phyloP scores from a whole-genome alignment of 1,284 basidiomycete genomes.

The Cryptococcus sp. region DNA sequence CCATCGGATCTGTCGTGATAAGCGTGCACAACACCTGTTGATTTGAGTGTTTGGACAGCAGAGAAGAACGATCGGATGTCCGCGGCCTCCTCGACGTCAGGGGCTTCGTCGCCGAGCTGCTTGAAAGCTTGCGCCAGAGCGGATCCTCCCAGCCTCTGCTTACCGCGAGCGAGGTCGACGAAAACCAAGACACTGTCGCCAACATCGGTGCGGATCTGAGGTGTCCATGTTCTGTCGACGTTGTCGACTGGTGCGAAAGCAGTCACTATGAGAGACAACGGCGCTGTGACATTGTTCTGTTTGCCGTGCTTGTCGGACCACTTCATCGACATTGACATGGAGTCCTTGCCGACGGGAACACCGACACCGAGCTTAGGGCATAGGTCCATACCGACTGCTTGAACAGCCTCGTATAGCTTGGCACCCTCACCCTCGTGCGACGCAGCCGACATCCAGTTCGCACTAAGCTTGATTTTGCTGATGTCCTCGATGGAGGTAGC shows the following conservation, averaged over 20 bases:
- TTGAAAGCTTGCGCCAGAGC: slow-evolving; percentile 94
- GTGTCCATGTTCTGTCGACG: slow-evolving; percentile 86
- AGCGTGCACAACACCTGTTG: slow-evolving; percentile 71
- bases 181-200: slow-evolving; percentile 74
- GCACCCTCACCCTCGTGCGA: slow-evolving; percentile 88
- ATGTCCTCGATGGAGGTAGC: slow-evolving; percentile 77
- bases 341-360: slow-evolving; percentile 98
- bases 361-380: slow-evolving; percentile 93
- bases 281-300: slow-evolving; percentile 81
- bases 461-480: slow-evolving; percentile 83
- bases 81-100: slow-evolving; percentile 80
- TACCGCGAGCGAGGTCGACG: slow-evolving; percentile 83
- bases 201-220: slow-evolving; percentile 71
- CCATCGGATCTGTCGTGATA: slow-evolving; percentile 99
- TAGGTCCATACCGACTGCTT: slow-evolving; percentile 88
- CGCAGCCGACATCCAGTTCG: slow-evolving; percentile 99
- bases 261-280: slow-evolving; percentile 89
- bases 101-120: slow-evolving; percentile 81
- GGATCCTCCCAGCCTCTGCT: slow-evolving; percentile 88
- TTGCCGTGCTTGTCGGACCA: slow-evolving; percentile 69
- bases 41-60: slow-evolving; percentile 70
- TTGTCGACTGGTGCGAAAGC: slow-evolving; percentile 88
- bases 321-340: slow-evolving; percentile 99
- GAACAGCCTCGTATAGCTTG: slow-evolving; percentile 87
- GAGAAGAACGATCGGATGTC: slow-evolving; percentile 79